Evolutionary conservation across 2,329 filamentous ascomycete species (phyloP).

Genomic region (Penicillium sp.): DNA sequence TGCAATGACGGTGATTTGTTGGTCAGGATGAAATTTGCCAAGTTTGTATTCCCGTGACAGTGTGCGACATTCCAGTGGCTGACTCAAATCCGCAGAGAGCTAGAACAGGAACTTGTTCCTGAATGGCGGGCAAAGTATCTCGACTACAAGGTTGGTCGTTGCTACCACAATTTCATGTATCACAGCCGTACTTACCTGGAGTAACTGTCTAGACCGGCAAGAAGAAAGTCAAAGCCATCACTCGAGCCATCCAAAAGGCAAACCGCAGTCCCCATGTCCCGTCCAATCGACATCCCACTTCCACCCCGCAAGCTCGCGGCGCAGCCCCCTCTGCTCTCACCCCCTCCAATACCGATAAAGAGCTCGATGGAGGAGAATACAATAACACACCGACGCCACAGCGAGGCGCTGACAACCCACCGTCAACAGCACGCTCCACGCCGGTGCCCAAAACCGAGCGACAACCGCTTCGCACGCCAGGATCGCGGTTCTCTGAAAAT

Average conservation of each 20-base stretch:
- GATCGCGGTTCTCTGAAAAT: slow-evolving; percentile 35
- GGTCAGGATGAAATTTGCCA: slow-evolving; percentile 59
- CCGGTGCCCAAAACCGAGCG: slow-evolving; percentile 41
- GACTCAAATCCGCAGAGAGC: slow-evolving; percentile 54
- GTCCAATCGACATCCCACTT: slow-evolving; percentile 31
- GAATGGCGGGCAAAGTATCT: slow-evolving; percentile 96
- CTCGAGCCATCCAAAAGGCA: slow-evolving; percentile 64
- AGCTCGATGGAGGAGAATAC: slow-evolving; percentile 16
- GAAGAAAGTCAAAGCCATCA: slow-evolving; percentile 84
- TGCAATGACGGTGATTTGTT: slow-evolving; percentile 19
- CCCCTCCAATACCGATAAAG: slow-evolving; percentile 23
- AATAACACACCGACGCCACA: slow-evolving; percentile 15
- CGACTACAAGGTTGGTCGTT: slow-evolving; percentile 71
- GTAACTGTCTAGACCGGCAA: slow-evolving; percentile 62
- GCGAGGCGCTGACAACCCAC: slow-evolving; percentile 24
- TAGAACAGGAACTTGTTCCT: slow-evolving; percentile 83
- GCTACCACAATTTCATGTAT: slow-evolving; percentile 7
- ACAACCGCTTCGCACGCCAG: slow-evolving; percentile 34
- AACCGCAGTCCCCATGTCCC: slow-evolving; percentile 51
- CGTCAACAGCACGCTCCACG: slow-evolving; percentile 30
- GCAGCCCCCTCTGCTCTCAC: slow-evolving; percentile 13
- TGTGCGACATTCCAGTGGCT: slow-evolving; percentile 19
- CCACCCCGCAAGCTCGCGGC: slow-evolving; percentile 15
- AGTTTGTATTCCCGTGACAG: slow-evolving; percentile 39
- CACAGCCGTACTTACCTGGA: background rate